Evolutionary conservation across 2,329 filamentous ascomycete species (phyloP), one percentile per base, ranked within the genome.

Genomic region (Xylaria polymorpha): DNA sequence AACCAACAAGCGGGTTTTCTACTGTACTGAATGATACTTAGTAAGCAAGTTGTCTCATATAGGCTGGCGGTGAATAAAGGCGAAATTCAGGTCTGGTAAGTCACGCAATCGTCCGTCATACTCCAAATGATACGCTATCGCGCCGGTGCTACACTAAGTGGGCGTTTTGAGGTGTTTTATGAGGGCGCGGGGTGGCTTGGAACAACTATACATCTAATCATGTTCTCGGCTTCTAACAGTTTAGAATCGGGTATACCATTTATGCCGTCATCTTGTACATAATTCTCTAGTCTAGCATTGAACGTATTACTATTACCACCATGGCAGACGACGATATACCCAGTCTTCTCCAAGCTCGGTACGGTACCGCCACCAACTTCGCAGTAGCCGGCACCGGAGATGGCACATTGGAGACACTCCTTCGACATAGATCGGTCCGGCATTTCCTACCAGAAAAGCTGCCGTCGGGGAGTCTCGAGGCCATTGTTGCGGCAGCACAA

Each of bases 401-500:
- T 32, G 56, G 48, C 18, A 75, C 74, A 7, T 29, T 78, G 44
- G 60, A 72, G 37, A 77, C 73, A 4, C 68, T 80, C 2, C 73
- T 80, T 12, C 69, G 68, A 18, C 78, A 80, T 68, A 71, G 71
- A 65, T 79, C 78, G 1, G 72, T 78, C 22, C 76, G 78, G 20
- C 61, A 73, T 15, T 80, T 79, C 44, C 62, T 75, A 2, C 70
- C 75, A 0, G 66, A 73, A 5, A 61, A 57, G 1, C 64, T 79
- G 10, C 68, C 72, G 8, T 58, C 63, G 1, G 75, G 73, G 37
- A 75, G 72, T 2, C 74, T 80, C n/a, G 76, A 78, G 55, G 51
- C 74, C 1, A 73, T 80, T 1, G 57, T 77, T 4, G 77, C 79
- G 0, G 78, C 76, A n/a, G 78, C 74, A 2, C 78, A 80, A 63